A percentile compares a stretch with the other conserved stretches of the same genome.
phyloP scores from a whole-genome alignment of 306 rosid genomes.

The Arachis hypogaea region DNA sequence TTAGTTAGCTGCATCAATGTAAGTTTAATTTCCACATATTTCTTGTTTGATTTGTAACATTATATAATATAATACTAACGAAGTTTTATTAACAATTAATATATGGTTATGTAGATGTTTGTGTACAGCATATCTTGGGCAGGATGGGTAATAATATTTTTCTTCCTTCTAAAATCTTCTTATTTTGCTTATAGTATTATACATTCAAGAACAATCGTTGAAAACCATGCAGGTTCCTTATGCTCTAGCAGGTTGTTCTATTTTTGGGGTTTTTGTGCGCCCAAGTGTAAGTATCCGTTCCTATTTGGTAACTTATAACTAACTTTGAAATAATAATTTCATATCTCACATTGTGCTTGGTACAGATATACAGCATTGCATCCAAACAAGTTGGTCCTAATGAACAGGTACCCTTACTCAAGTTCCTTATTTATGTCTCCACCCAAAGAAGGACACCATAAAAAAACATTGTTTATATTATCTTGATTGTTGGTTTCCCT shows the following conservation, averaged over 20 bases:
- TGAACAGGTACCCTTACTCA: slow-evolving; percentile 65
- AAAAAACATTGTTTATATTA: no score
- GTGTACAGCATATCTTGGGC: slow-evolving; percentile 76
- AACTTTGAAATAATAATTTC: slow-evolving; percentile 10
- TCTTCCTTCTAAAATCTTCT: slow-evolving; percentile 1
- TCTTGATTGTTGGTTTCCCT: no score
- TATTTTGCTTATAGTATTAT: not conserved
- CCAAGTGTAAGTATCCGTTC: slow-evolving; percentile 60
- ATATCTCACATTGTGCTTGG: slow-evolving; percentile 27
- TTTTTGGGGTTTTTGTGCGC: slow-evolving; percentile 54
- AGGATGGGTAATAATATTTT: slow-evolving; percentile 61
- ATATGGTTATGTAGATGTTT: slow-evolving; percentile 52
- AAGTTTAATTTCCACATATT: slow-evolving; percentile 29
- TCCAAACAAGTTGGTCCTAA: slow-evolving; percentile 79
- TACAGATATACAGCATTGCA: slow-evolving; percentile 83
- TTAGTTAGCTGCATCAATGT: slow-evolving; percentile 58
- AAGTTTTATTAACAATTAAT: no score
- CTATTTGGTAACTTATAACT: no score
- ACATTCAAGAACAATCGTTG: slow-evolving; percentile 28
- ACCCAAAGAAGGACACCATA: no score
- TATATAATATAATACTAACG: no score
- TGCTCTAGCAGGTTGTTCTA: slow-evolving; percentile 53
- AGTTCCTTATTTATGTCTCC: no score
- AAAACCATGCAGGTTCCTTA: slow-evolving; percentile 78
- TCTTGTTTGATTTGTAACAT: not conserved